phyloP scores from a whole-genome alignment of 116 monocot genomes.

The Posidonia oceanica region DNA sequence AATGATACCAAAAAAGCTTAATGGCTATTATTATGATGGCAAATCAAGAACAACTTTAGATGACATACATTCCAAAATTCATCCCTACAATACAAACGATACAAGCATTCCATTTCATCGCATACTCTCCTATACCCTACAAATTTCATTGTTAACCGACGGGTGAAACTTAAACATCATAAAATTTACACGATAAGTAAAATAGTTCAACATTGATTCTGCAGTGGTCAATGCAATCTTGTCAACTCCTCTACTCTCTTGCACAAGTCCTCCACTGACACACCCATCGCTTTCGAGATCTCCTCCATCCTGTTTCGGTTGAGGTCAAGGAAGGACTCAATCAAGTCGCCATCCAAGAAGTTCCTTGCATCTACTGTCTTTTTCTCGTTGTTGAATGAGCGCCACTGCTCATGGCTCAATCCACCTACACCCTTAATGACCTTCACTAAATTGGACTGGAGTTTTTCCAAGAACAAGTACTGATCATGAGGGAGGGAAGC shows the following conservation, averaged over 20 bases:
- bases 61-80: too few relatives aligned
- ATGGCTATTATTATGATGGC: too few relatives aligned
- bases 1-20: too few relatives aligned
- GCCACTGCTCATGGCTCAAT: conserved; percentile 91
- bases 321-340: conserved; percentile 93
- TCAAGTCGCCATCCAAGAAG: conserved; percentile 92
- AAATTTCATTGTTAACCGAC: too few relatives aligned
- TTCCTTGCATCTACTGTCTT: conserved; percentile 76
- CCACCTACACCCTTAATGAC: conserved; percentile 93
- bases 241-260: conserved; percentile 95
- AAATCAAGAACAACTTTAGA: too few relatives aligned
- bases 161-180: not conserved
- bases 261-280: conserved; percentile 75
- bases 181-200: not conserved
- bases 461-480: conserved; percentile 70
- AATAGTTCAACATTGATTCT: too few relatives aligned
- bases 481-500: conserved; percentile 90
- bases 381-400: conserved; percentile 93
- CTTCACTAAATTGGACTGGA: conserved; percentile 71
- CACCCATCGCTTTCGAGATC: conserved; percentile 55
- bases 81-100: too few relatives aligned
- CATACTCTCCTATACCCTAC: too few relatives aligned
- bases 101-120: too few relatives aligned
- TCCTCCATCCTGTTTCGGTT: conserved; percentile 68
- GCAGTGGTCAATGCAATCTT: conserved; percentile 51